Evolutionary conservation across 2,329 filamentous ascomycete species (phyloP), one percentile per base, ranked within the genome.

Genomic region (Epicoccum nigrum): DNA sequence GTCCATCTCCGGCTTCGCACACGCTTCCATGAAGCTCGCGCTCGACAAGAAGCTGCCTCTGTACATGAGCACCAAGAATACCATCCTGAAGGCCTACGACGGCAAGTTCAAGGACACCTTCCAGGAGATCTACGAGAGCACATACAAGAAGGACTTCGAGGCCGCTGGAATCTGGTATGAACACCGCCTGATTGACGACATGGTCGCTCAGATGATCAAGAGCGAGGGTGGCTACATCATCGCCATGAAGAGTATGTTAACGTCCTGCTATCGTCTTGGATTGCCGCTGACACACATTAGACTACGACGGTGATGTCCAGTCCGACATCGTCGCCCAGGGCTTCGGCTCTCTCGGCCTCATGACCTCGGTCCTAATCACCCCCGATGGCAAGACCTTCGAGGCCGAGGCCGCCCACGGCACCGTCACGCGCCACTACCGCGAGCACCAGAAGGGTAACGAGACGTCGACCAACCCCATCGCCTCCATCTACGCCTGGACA

Each of bases 141-240:
- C 87, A 67, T 99, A 97, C 83, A 88, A 89, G 83, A 83, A 85
- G 74, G 84, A 90, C 35, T 97, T 97, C 67, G 92, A 97, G 74
- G 87, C 87, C 70, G 90, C 92, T 82, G 85, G 85, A 58, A 96
- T 97, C 79, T 97, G 94, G 94, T 97, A 99, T 75, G 94, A 99
- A 86, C 94, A 99, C 81, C 89, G 94, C 70, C 83, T 99, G 64
- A 97, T 99, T 72, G 94, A 99, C 79, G 94, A 99, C 79, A 97
- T 99, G 94, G 94, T 99, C 60, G 94, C 94, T 41, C 94, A 99
- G 84, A 99, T 99, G 94, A 89, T 99, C 83, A 99, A 99, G 89
- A 94, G 89, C 79, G 86, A 88, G 69, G 94, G 94, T 66, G 94
- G 94, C 59, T 97, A 94, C 79, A 86, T 97, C 74, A 97, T 97